Evolutionary conservation across 805 yeast genomes (phyloP).

Genomic region (Candida maesae): DNA sequence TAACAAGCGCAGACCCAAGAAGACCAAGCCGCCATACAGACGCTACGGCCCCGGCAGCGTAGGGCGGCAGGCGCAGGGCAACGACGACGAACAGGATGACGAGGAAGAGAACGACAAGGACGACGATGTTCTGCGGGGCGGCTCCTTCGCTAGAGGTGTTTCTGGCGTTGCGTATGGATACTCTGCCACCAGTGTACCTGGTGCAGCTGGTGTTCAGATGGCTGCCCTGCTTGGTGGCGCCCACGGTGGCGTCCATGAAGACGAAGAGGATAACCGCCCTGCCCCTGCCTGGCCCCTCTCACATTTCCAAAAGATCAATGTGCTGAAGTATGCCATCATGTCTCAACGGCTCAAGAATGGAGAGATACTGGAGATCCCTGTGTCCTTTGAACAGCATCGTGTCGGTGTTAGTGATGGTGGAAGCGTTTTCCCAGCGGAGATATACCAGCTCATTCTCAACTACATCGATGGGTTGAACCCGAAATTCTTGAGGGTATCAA

Average conservation of each 20-base stretch:
- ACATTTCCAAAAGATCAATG: conserved; percentile 48
- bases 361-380: conserved; percentile 14
- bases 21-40: conserved; percentile 74
- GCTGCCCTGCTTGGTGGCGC: no score
- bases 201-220: no score
- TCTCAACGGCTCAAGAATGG: conserved; percentile 20
- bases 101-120: conserved; percentile 25
- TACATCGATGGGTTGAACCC: conserved; percentile 36
- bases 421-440: conserved; percentile 27
- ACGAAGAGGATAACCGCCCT: neutral
- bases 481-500: conserved; percentile 56
- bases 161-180: conserved; percentile 8
- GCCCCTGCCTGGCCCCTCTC: conserved; percentile 42
- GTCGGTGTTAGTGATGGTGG: no score
- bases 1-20: conserved; percentile 83
- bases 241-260: no score
- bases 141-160: conserved; percentile 2
- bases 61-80: conserved; percentile 34
- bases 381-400: no score
- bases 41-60: conserved; percentile 54
- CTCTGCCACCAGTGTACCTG: neutral
- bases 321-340: conserved; percentile 32
- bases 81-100: conserved; percentile 29
- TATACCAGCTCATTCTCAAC: conserved; percentile 27
- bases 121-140: conserved; percentile 15